A percentile compares a stretch with the other conserved stretches of the same genome.
Evolutionary conservation across 192 early-diverging fungal genomes (phyloP).

Genomic region (Gonapodya sp.): DNA sequence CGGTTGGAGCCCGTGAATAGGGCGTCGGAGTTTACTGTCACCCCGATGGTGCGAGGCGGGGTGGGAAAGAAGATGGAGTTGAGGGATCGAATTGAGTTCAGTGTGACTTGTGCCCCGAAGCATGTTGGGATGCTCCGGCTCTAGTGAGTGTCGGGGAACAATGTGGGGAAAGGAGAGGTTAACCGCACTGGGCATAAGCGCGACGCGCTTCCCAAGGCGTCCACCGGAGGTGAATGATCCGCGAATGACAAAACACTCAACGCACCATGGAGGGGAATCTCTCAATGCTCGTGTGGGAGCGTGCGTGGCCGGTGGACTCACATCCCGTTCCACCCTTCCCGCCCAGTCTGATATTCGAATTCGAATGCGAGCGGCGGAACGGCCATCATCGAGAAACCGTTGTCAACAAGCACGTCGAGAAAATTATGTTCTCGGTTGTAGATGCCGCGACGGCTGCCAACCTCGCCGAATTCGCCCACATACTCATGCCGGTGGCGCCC

Average conservation of each 20-base stretch:
- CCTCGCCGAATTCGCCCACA: not conserved
- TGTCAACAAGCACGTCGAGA: not conserved
- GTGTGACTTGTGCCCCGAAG: not conserved
- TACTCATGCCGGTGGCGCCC: not conserved
- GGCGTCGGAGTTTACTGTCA: not conserved
- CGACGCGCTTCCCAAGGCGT: too few relatives aligned
- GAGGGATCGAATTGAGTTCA: constrained; percentile 1
- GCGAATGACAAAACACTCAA: too few relatives aligned
- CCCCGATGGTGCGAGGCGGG: not conserved
- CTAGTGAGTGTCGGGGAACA: not conserved
- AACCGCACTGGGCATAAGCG: too few relatives aligned
- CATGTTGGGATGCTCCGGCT: constrained; percentile 3
- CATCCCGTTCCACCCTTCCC: not conserved
- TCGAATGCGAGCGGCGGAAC: not conserved
- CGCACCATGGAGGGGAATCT: too few relatives aligned
- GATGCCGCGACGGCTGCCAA: not conserved
- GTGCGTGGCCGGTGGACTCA: not conserved
- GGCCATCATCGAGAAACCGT: not conserved
- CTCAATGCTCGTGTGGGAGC: too few relatives aligned
- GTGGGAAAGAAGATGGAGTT: not conserved
- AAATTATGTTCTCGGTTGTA: not conserved
- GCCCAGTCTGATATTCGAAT: not conserved
- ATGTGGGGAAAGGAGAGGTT: too few relatives aligned
- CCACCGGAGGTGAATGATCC: too few relatives aligned
- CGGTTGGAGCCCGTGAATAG: constrained; percentile 1